Percentiles rank a stretch among this genome's conserved stretches.
phyloP scores from a whole-genome alignment of 306 rosid species.

The Argentina anserina region DNA sequence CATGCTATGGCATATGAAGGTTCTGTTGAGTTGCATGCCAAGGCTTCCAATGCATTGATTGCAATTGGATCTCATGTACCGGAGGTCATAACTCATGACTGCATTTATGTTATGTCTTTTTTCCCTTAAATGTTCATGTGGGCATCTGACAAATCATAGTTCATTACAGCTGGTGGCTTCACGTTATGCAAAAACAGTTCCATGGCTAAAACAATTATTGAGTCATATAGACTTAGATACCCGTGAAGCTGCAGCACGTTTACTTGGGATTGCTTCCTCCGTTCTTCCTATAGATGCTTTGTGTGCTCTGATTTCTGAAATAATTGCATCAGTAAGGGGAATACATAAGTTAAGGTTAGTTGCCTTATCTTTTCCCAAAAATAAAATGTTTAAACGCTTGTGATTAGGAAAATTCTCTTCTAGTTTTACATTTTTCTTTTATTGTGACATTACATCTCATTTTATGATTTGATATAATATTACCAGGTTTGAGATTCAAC shows the following conservation, averaged over 20 bases:
- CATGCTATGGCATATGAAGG: slow-evolving; percentile 90
- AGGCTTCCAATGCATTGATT: slow-evolving; percentile 79
- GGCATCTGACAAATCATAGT: slow-evolving; percentile 24
- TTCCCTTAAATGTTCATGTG: slow-evolving; percentile 12
- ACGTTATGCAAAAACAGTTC: slow-evolving; percentile 55
- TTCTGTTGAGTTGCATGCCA: slow-evolving; percentile 80
- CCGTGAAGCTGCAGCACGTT: slow-evolving; percentile 86
- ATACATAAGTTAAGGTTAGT: slow-evolving; percentile 64
- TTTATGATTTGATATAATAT: slow-evolving; percentile 24
- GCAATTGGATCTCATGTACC: slow-evolving; percentile 70
- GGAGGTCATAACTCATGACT: slow-evolving; percentile 43
- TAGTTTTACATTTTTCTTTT: not conserved
- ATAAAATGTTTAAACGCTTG: slow-evolving; percentile 12
- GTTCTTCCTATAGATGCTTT: slow-evolving; percentile 51
- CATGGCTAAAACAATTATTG: slow-evolving; percentile 76
- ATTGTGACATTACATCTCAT: slow-evolving; percentile 6
- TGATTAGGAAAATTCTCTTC: slow-evolving; percentile 1
- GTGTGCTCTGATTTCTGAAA: slow-evolving; percentile 50
- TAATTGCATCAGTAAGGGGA: slow-evolving; percentile 55
- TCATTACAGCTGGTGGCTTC: slow-evolving; percentile 68
- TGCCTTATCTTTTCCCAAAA: not conserved
- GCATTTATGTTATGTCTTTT: slow-evolving; percentile 19
- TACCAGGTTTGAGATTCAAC: slow-evolving; percentile 83
- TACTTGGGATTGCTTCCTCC: slow-evolving; percentile 91
- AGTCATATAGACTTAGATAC: slow-evolving; percentile 84